These are phyloP conservation scores for Puccinia sorghi DNA, from an alignment of 1,284 basidiomycete genomes.

Conservation along the genomic window DNA sequence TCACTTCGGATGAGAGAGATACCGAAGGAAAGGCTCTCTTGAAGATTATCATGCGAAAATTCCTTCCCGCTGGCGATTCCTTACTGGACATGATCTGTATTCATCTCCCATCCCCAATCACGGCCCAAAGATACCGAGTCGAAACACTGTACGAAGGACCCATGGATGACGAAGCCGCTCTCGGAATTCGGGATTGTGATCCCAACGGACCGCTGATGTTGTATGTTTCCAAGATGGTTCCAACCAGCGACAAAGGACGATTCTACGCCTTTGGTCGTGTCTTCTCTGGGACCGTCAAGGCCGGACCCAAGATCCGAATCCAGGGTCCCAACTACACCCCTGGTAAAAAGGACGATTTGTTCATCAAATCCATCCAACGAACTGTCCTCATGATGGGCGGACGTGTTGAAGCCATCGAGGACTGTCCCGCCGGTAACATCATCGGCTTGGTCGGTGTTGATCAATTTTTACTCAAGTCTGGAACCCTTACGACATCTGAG, in stretches of 20 bases:
- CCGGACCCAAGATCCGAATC: slow-evolving; percentile 98
- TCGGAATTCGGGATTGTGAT: slow-evolving; percentile 98
- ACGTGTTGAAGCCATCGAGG: slow-evolving; percentile 97
- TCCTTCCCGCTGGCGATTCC: slow-evolving; percentile 97
- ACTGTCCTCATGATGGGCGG: slow-evolving; percentile 99
- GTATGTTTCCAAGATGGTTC: slow-evolving; percentile 99
- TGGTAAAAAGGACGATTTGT: slow-evolving; percentile 98
- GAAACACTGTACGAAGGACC: slow-evolving; percentile 99
- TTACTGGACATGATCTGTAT: slow-evolving; percentile 99
- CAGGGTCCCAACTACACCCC: slow-evolving; percentile 99
- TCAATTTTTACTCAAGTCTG: slow-evolving; percentile 95
- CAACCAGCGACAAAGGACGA: slow-evolving; percentile 98
- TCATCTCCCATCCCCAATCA: slow-evolving; percentile 85
- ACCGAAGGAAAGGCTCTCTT: slow-evolving; percentile 95
- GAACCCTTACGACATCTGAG: slow-evolving; percentile 95
- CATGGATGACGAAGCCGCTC: slow-evolving; percentile 99
- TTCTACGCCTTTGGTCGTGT: slow-evolving; percentile 99
- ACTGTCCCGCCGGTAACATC: slow-evolving; percentile 98
- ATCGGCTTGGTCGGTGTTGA: slow-evolving; percentile 99
- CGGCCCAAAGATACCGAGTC: slow-evolving; percentile 97
- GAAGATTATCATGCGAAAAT: slow-evolving; percentile 99
- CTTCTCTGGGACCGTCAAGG: slow-evolving; percentile 96
- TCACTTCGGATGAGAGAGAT: slow-evolving; percentile 85
- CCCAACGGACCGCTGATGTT: slow-evolving; percentile 94
- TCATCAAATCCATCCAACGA: slow-evolving; percentile 97